phyloP scores from a whole-genome alignment of 768 basidiomycete genomes.

The Leccinum incarnatum region DNA sequence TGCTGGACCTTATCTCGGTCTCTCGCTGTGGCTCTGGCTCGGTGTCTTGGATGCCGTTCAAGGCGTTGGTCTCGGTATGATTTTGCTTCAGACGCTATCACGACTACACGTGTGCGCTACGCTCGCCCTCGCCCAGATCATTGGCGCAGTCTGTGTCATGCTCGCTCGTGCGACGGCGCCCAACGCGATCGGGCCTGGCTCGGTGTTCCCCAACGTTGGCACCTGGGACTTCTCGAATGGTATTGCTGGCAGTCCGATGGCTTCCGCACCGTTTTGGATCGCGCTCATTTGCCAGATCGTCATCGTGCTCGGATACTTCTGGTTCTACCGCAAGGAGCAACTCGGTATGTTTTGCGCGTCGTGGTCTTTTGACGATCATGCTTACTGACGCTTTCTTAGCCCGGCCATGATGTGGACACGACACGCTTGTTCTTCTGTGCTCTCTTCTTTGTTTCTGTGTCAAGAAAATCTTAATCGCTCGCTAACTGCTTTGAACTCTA shows the following conservation, averaged over 20 bases:
- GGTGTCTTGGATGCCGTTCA: slow-evolving; percentile 93
- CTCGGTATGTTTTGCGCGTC: slow-evolving; percentile 48
- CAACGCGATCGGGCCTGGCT: slow-evolving; percentile 82
- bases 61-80: slow-evolving; percentile 92
- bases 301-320: slow-evolving; percentile 90
- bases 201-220: slow-evolving; percentile 89
- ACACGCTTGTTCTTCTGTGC: neutral
- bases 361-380: too few relatives aligned
- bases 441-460: neutral
- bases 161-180: slow-evolving; percentile 89
- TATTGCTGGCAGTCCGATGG: slow-evolving; percentile 75
- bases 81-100: slow-evolving; percentile 86
- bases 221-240: slow-evolving; percentile 85
- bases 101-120: slow-evolving; percentile 94
- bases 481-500: neutral
- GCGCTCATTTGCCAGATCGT: slow-evolving; percentile 76
- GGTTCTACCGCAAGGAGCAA: slow-evolving; percentile 97
- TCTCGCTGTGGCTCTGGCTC: slow-evolving; percentile 92
- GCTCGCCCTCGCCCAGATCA: slow-evolving; percentile 84
- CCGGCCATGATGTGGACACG: slow-evolving; percentile 9
- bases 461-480: neutral
- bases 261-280: slow-evolving; percentile 84
- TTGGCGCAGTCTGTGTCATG: slow-evolving; percentile 91
- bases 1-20: slow-evolving; percentile 84
- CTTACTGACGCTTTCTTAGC: slow-evolving; percentile 5